Evolutionary conservation across 148 eudicot species (phyloP).

Genomic region (Heliosperma pusillum): DNA sequence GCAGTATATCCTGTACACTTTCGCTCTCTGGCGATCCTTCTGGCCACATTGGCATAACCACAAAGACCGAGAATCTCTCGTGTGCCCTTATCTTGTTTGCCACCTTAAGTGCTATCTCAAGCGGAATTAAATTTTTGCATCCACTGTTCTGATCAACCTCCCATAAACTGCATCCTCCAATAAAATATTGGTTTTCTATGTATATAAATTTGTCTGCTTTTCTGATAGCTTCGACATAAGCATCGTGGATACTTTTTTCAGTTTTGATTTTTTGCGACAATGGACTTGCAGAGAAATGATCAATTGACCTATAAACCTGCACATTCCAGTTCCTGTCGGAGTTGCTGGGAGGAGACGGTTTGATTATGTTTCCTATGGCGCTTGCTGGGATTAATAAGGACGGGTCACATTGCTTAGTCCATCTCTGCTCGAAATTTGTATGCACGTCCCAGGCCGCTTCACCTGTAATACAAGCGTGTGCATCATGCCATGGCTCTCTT

Average conservation of each 20-base stretch:
- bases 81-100: constrained; percentile 65
- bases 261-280: constrained; percentile 31
- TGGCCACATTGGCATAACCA: constrained; percentile 97
- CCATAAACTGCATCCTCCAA: constrained; percentile 83
- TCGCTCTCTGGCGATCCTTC: constrained; percentile 86
- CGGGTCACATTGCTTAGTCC: constrained; percentile 78
- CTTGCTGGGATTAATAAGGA: constrained; percentile 46
- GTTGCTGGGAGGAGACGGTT: constrained; percentile 25
- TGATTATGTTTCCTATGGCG: constrained; percentile 38
- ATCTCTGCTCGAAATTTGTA: constrained; percentile 78
- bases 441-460: constrained; percentile 72
- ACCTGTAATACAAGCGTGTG: constrained; percentile 73
- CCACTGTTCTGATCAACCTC: constrained; percentile 63
- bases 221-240: constrained; percentile 77
- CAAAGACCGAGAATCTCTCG: constrained; percentile 72
- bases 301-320: constrained; percentile 82
- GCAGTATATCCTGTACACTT: constrained; percentile 73
- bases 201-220: constrained; percentile 79
- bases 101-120: constrained; percentile 83
- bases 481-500: constrained; percentile 88
- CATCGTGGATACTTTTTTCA: constrained; percentile 80
- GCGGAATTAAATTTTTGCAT: constrained; percentile 76
- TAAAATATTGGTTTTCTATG: constrained; percentile 84
- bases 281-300: constrained; percentile 61
- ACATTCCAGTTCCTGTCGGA: constrained; percentile 55